phyloP scores from a whole-genome alignment of 139 green algal species.

The Micromonas commoda region DNA sequence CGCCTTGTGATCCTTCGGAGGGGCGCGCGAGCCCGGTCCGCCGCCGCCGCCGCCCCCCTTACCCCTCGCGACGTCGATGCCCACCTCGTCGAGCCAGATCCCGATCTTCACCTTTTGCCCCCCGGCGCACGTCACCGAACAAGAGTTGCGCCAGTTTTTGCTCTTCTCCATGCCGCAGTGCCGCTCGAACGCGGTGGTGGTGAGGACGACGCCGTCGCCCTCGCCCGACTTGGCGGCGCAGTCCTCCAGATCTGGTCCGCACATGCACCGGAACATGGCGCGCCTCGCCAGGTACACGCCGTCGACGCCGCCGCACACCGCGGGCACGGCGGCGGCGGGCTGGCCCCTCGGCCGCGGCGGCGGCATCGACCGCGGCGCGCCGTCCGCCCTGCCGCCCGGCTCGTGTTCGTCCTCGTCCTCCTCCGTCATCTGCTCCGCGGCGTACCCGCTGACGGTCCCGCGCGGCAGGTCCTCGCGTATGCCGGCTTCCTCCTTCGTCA shows the following conservation, averaged over 20 bases:
- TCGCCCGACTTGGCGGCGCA: background rate
- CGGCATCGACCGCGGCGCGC: background rate
- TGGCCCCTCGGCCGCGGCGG: background rate
- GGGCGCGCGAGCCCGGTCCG: too few species aligned
- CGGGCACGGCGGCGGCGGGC: background rate
- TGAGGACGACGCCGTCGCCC: background rate
- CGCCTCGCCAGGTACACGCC: slow-evolving; percentile 3
- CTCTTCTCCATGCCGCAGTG: slow-evolving; percentile 1
- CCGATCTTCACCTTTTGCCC: background rate
- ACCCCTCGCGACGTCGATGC: background rate
- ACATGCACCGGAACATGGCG: slow-evolving; percentile 12
- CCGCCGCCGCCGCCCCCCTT: background rate
- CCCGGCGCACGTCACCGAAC: background rate
- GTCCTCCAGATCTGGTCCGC: background rate
- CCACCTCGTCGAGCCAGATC: slow-evolving; percentile 4
- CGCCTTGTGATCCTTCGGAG: background rate
- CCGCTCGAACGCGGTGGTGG: background rate
- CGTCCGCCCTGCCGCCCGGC: background rate
- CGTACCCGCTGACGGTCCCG: background rate
- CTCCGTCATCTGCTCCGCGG: background rate
- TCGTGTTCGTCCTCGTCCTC: background rate
- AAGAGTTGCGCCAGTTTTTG: background rate
- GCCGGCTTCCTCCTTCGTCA: background rate
- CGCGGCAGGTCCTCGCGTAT: background rate
- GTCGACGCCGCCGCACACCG: background rate